These are phyloP conservation scores for Erodium chrysanthum DNA, from an alignment of 441 rosid genomes.

Conservation along the genomic window DNA sequence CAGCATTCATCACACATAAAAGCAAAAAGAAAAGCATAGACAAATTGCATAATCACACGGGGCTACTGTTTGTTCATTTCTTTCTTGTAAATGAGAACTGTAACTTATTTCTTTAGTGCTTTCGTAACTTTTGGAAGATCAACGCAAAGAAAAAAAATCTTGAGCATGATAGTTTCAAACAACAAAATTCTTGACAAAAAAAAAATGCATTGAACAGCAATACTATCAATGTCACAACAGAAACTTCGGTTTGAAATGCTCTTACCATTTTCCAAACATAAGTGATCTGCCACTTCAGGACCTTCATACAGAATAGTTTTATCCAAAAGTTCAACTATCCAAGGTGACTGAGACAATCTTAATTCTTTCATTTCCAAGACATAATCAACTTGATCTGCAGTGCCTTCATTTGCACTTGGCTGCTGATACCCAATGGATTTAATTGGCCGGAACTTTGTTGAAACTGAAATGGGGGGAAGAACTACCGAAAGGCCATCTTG, in stretches of 20 bases:
- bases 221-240: not conserved
- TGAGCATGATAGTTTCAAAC: not conserved
- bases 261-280: conserved; percentile 87
- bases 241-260: conserved; percentile 8
- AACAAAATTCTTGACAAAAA: not conserved
- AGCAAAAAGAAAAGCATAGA: not conserved
- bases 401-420: conserved; percentile 25
- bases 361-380: conserved; percentile 25
- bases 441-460: conserved; percentile 43
- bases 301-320: conserved; percentile 78
- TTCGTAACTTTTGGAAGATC: not conserved
- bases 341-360: conserved; percentile 38
- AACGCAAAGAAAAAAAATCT: not conserved
- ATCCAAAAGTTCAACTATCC: conserved; percentile 86
- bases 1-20: conserved; percentile 1
- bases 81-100: not conserved
- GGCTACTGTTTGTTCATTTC: not conserved
- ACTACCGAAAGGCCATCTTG: conserved; percentile 70
- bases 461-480: conserved; percentile 68
- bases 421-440: conserved; percentile 52
- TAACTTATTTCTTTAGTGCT: not conserved
- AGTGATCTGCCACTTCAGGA: conserved; percentile 69
- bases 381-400: conserved; percentile 23
- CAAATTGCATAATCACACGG: not conserved
- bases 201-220: not conserved